phyloP scores from a whole-genome alignment of 2,329 filamentous ascomycete species.

The Amesomyces nigricolor region DNA sequence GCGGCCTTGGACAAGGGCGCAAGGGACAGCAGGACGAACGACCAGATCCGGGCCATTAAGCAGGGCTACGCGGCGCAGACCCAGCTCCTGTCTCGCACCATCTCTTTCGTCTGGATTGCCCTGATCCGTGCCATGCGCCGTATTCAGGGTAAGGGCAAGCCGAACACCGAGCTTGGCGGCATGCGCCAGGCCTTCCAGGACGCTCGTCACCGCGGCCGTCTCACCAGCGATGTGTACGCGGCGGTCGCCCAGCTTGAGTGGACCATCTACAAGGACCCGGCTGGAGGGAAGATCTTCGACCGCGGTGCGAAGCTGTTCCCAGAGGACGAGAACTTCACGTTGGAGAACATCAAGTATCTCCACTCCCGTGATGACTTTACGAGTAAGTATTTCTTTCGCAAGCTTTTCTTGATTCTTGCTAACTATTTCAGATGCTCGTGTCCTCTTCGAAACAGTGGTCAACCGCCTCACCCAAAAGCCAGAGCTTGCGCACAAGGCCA shows the following conservation, averaged over 20 bases:
- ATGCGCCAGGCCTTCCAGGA: slow-evolving; percentile 86
- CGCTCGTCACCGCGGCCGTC: slow-evolving; percentile 76
- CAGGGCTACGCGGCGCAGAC: slow-evolving; percentile 68
- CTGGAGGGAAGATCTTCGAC: slow-evolving; percentile 93
- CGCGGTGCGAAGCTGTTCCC: slow-evolving; percentile 89
- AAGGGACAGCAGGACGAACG: slow-evolving; percentile 55
- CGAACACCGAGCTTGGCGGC: slow-evolving; percentile 53
- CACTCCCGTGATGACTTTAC: slow-evolving; percentile 89
- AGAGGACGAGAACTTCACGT: slow-evolving; percentile 84
- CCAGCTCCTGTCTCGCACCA: slow-evolving; percentile 70
- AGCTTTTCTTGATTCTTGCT: slow-evolving; percentile 22
- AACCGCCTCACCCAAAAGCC: slow-evolving; percentile 73
- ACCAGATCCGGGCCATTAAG: slow-evolving; percentile 56
- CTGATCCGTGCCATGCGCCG: slow-evolving; percentile 90
- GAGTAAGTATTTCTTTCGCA: slow-evolving; percentile 54
- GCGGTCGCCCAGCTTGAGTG: slow-evolving; percentile 90
- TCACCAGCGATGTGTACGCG: slow-evolving; percentile 93
- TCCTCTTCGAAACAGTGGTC: slow-evolving; percentile 92
- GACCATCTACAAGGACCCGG: slow-evolving; percentile 89
- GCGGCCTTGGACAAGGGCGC: slow-evolving; percentile 37
- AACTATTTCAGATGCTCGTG: slow-evolving; percentile 67
- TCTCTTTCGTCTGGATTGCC: slow-evolving; percentile 93
- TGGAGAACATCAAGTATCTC: slow-evolving; percentile 94
- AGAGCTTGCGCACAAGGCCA: slow-evolving; percentile 67
- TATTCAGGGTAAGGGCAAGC: slow-evolving; percentile 76